These are phyloP conservation scores for Schrenkiella parvula DNA, from an alignment of 345 rosid species.

Conservation along the genomic window DNA sequence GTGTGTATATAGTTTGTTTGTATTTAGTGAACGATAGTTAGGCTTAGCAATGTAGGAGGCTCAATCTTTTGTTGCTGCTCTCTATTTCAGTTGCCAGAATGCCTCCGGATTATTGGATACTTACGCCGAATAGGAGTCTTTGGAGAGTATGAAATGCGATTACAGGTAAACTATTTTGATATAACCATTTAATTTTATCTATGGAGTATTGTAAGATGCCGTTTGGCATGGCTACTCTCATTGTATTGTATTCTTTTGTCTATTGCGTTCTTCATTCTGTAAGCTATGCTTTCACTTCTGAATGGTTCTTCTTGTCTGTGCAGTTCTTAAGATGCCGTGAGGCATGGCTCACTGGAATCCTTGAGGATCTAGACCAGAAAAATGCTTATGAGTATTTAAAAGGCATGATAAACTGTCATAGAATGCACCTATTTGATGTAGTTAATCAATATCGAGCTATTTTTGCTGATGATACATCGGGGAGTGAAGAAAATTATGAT, in stretches of 20 bases:
- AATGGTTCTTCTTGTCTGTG: constrained; percentile 27
- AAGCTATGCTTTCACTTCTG: constrained; percentile 18
- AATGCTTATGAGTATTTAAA: constrained; percentile 87
- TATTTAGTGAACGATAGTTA: background rate
- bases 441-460: constrained; percentile 97
- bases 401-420: constrained; percentile 86
- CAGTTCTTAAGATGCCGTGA: constrained; percentile 97
- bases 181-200: background rate
- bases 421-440: constrained; percentile 90
- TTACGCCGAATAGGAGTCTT: constrained; percentile 88
- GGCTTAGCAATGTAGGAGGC: constrained; percentile 3
- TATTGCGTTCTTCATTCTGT: background rate
- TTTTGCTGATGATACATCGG: constrained; percentile 95
- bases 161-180: constrained; percentile 56
- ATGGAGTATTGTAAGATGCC: too few relatives aligned
- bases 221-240: too few relatives aligned
- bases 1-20: constrained; percentile 8
- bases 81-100: constrained; percentile 77
- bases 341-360: constrained; percentile 97
- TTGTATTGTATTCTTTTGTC: background rate
- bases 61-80: background rate
- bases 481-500: constrained; percentile 89
- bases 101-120: constrained; percentile 95
- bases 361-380: constrained; percentile 88
- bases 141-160: constrained; percentile 90